These are phyloP conservation scores for Phytopythium delawarense DNA, from an alignment of 352 stramenopile genomes.

Conservation along the genomic window DNA sequence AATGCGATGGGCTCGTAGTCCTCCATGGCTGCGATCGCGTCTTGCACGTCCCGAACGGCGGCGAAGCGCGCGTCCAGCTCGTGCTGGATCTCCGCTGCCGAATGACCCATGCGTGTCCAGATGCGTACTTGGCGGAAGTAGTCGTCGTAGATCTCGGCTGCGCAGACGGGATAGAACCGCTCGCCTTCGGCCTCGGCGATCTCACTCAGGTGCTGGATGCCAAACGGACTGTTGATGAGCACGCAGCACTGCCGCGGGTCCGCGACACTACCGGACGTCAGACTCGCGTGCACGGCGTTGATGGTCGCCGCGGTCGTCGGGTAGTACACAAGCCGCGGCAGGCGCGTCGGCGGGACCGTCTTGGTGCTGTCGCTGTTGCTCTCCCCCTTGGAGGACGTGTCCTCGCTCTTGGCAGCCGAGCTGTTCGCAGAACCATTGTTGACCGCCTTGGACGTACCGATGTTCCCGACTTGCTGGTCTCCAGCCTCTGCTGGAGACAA, in stretches of 20 bases:
- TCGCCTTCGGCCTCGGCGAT: conserved; percentile 45
- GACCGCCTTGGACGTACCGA: conserved; percentile 2
- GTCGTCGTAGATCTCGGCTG: conserved; percentile 67
- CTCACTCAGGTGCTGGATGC: conserved; percentile 50
- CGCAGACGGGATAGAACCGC: conserved; percentile 55
- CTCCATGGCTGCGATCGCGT: conserved; percentile 30
- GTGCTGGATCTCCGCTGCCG: conserved; percentile 38
- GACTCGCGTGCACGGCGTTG: conserved; percentile 51
- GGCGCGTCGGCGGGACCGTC: conserved; percentile 22
- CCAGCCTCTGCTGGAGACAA: conserved; percentile 37
- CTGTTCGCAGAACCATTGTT: not conserved
- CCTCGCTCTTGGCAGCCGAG: conserved; percentile 1
- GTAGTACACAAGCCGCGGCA: conserved; percentile 57
- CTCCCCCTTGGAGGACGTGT: conserved; percentile 5
- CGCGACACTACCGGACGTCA: conserved; percentile 36
- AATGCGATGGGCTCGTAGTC: not conserved
- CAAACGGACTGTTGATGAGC: conserved; percentile 57
- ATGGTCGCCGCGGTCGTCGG: conserved; percentile 57
- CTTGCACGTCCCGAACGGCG: conserved; percentile 30
- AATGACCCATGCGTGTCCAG: conserved; percentile 66
- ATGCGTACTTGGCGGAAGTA: conserved; percentile 70
- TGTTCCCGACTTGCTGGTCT: conserved; percentile 15
- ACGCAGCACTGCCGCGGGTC: conserved; percentile 52
- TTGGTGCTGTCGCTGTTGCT: conserved; percentile 27
- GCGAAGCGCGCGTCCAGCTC: conserved; percentile 55